Evolutionary conservation across 164 flowering plant species (phyloP).

Genomic region (Pachysandra terminalis): DNA sequence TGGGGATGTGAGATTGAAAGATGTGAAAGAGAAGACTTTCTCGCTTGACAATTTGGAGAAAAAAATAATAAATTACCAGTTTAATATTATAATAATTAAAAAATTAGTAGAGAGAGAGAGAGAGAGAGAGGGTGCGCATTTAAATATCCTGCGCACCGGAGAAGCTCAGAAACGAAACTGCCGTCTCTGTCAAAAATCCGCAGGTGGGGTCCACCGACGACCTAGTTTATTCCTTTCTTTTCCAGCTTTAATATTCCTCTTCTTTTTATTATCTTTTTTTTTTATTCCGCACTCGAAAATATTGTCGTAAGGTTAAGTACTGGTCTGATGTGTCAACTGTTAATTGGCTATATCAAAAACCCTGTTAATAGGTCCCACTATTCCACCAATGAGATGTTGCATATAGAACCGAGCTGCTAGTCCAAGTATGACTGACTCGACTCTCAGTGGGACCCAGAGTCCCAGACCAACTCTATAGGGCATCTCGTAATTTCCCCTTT

Average conservation of each 20-base stretch:
- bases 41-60: constrained; percentile 1
- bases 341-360: too few relatives aligned
- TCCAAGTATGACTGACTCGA: too few relatives aligned
- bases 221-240: background rate
- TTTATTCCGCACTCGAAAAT: too few relatives aligned
- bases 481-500: too few relatives aligned
- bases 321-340: too few relatives aligned
- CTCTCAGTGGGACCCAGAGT: too few relatives aligned
- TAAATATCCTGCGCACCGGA: constrained; percentile 6
- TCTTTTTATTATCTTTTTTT: background rate
- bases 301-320: too few relatives aligned
- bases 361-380: too few relatives aligned
- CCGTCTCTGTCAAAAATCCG: constrained; percentile 17
- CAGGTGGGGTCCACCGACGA: constrained; percentile 9
- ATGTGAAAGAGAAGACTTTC: constrained; percentile 66
- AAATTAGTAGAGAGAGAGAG: background rate
- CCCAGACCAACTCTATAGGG: too few relatives aligned
- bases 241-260: background rate
- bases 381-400: too few relatives aligned
- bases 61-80: constrained; percentile 15
- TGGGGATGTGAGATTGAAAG: constrained; percentile 26
- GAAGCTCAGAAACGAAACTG: constrained; percentile 13
- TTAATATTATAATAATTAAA: constrained; percentile 10
- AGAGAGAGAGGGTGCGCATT: too few relatives aligned
- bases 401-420: too few relatives aligned